Percentiles rank a stretch among this genome's conserved stretches.
phyloP scores from a whole-genome alignment of 78 protist species.

The slime mould (Dictyostelium discoideum) region dicty_2.7 NC_007089.4:4590001-4590500 shows the following conservation, averaged over 20 bases:
- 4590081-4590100: constrained; percentile 39
- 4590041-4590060: constrained; percentile 50
- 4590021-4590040: constrained; percentile 24
- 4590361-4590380: constrained; percentile 33
- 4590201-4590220: constrained; percentile 51
- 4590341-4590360: not conserved
- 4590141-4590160: constrained; percentile 56
- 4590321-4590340: not conserved
- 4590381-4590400: constrained; percentile 20
- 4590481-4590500: constrained; percentile 60
- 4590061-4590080: constrained; percentile 49
- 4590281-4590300: not conserved
- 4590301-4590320: constrained; percentile 21
- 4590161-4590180: constrained; percentile 35
- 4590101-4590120: constrained; percentile 75
- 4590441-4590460: constrained; percentile 48
- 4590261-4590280: constrained; percentile 26
- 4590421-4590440: constrained; percentile 38
- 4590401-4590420: constrained; percentile 28
- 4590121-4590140: constrained; percentile 65
- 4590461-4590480: constrained; percentile 52
- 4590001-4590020: constrained; percentile 62
- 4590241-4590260: constrained; percentile 27
- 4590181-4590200: constrained; percentile 30
- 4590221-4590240: constrained; percentile 17